These are phyloP conservation scores for Chenopodium album DNA, from an alignment of 148 eudicot genomes.

Conservation along the genomic window DNA sequence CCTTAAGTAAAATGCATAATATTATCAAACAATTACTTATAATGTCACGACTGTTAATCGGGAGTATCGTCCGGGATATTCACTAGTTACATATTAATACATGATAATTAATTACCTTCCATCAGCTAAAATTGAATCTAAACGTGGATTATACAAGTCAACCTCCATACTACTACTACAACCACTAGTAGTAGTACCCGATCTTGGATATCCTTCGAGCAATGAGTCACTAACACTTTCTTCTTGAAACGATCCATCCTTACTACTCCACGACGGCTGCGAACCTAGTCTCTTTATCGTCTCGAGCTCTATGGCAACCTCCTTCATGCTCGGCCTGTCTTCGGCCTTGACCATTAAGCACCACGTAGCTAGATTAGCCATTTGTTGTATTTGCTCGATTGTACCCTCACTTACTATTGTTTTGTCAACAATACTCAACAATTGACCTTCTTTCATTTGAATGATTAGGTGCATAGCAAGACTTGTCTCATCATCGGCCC, in stretches of 20 bases:
- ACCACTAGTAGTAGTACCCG: not conserved
- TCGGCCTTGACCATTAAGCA: constrained; percentile 25
- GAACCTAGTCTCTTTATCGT: not conserved
- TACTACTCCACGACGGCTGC: not conserved
- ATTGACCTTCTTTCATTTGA: constrained; percentile 18
- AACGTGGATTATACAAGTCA: not conserved
- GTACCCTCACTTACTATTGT: not conserved
- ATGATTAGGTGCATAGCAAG: constrained; percentile 20
- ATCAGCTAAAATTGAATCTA: not conserved
- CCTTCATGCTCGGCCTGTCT: constrained; percentile 30
- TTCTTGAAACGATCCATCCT: not conserved
- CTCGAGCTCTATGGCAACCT: constrained; percentile 18
- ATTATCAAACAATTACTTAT: too few relatives aligned
- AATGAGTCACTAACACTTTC: not conserved
- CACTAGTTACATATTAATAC: not conserved
- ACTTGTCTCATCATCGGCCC: constrained; percentile 19
- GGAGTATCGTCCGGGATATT: too few relatives aligned
- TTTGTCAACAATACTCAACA: constrained; percentile 18
- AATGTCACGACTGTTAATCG: too few relatives aligned
- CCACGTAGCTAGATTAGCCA: constrained; percentile 24
- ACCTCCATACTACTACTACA: not conserved
- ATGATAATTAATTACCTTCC: not conserved
- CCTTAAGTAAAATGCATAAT: too few relatives aligned
- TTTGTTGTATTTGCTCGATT: constrained; percentile 14
- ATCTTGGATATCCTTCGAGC: not conserved